Base-by-base conservation (phyloP, 805 yeast species). In the Suhomyces faveliae region DNA sequence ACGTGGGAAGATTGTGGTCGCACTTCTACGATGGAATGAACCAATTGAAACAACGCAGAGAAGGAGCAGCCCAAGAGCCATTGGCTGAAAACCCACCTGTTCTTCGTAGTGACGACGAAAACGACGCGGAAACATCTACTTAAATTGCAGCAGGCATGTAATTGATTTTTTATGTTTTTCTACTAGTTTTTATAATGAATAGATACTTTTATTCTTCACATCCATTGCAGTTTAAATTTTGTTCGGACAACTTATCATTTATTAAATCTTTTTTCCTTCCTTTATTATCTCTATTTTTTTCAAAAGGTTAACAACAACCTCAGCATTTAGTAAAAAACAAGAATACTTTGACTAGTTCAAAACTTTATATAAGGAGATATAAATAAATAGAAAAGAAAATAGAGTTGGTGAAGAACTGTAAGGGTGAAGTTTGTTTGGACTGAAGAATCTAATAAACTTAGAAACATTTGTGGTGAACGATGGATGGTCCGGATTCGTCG, bases 401-500 rank as follows among this genome's bases (percentile, higher is more conserved):
- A 30, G 27, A 30, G 39, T 12, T 39, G 42, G 42, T 39, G 44
- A 42, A 42, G 38, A 42, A 42, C 21, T 42, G 38, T 42, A 42
- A 30, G 43, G 7, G 17, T 13, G 17, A n/a, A 4, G 13, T 30
- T 30, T 7, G 35, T 13, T 24, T 5, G 35, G 37, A 17, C 15
- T 33, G 13, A 39, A 23, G 35, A 40, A 13, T n/a, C 22, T n/a
- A 25, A 46, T n/a, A 44, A 45, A 52, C 70, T 83, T 85, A 86
- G 85, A 87, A 87, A 81, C 95, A 87, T 80, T 88, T 88, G 80
- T 87, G 91, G 85, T 87, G 94, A 68, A 94, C 99, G 73, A 94
- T 94, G 58, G 97, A 90, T 69, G 99, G 99, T 72, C 99, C 99
- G 80, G 97, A 89, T 83, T 94, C 99, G 85, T 94, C 99, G 87